These are phyloP conservation scores for Nakaseomyces sp. DNA, from an alignment of 1,139 yeast species.

Conservation along the genomic window DNA sequence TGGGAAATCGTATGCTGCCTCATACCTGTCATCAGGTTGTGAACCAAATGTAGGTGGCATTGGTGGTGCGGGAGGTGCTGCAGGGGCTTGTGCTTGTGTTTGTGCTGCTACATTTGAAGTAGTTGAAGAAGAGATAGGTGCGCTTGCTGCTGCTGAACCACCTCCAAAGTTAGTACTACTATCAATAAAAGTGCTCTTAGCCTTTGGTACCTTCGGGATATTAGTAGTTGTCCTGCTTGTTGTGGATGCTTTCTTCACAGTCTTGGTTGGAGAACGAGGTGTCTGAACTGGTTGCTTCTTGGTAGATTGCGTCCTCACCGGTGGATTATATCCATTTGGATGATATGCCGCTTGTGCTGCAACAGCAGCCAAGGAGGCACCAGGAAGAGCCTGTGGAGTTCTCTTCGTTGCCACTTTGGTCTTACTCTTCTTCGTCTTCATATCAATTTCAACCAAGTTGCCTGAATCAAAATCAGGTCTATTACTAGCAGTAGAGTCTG, in stretches of 20 bases:
- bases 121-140: neutral
- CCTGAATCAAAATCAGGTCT: slow-evolving; percentile 44
- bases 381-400: slow-evolving; percentile 5
- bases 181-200: neutral
- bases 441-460: neutral
- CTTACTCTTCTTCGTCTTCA: slow-evolving; percentile 27
- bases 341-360: slow-evolving; percentile 34
- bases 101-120: neutral
- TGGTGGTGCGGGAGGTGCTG: slow-evolving; percentile 52
- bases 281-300: neutral
- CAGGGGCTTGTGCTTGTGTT: neutral
- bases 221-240: neutral
- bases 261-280: neutral
- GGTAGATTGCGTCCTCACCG: neutral
- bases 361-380: slow-evolving; percentile 27
- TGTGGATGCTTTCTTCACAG: neutral
- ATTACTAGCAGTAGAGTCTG: slow-evolving; percentile 57
- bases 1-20: slow-evolving; percentile 81
- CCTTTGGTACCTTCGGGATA: neutral
- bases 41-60: slow-evolving; percentile 49
- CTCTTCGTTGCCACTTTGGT: slow-evolving; percentile 12
- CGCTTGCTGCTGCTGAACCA: neutral
- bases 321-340: slow-evolving; percentile 15
- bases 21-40: slow-evolving; percentile 70
- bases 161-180: neutral